phyloP scores from a whole-genome alignment of 2,329 filamentous ascomycete species.

The Karstenula rhodostoma region DNA sequence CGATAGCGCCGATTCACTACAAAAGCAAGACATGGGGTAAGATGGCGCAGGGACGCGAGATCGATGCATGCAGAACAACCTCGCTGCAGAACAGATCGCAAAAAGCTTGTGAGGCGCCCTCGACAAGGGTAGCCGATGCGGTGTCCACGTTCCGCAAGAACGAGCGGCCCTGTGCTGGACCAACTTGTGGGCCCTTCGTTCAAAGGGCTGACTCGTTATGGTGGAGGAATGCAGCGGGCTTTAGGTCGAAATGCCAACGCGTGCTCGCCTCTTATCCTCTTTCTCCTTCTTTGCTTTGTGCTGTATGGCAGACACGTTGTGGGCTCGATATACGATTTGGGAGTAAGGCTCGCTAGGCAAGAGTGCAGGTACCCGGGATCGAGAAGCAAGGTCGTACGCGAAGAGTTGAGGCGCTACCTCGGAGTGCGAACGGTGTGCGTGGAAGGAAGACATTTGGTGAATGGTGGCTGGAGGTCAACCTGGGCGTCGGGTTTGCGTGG shows the following conservation, averaged over 20 bases:
- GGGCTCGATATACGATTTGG: neutral
- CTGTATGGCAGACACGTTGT: neutral
- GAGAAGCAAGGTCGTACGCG: conserved; percentile 10
- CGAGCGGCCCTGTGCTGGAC: neutral
- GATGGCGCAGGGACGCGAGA: neutral
- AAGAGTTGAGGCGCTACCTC: conserved; percentile 3
- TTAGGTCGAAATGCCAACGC: neutral
- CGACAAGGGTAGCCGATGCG: conserved; percentile 1
- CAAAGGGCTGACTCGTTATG: conserved; percentile 1
- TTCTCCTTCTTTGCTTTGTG: neutral
- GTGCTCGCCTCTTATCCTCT: neutral
- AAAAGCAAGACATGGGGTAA: neutral
- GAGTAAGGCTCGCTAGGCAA: neutral
- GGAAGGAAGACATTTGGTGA: neutral
- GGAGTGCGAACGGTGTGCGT: neutral
- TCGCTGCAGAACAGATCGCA: neutral
- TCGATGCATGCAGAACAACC: neutral
- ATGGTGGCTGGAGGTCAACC: neutral
- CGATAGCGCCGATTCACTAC: neutral
- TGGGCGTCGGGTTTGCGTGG: neutral
- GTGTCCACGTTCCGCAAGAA: conserved; percentile 1
- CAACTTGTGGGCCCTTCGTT: neutral
- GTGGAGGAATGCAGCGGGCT: conserved; percentile 2
- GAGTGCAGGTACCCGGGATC: neutral
- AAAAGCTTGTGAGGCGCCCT: neutral